A percentile compares a stretch with the other conserved stretches of the same genome.
Evolutionary conservation across 768 basidiomycete species (phyloP).

Genomic region (Lentinula guzmanii): DNA sequence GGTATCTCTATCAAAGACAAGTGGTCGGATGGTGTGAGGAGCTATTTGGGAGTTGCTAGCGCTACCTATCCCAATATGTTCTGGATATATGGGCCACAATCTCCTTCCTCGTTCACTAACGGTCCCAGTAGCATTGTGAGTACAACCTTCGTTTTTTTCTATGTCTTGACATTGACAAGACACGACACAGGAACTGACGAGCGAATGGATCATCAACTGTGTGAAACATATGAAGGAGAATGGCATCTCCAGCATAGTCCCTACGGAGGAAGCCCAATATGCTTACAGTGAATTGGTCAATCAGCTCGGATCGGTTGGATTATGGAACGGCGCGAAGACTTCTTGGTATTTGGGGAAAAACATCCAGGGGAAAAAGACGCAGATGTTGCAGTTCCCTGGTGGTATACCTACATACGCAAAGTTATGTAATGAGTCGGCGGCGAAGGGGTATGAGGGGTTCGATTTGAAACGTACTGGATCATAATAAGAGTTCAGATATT

Average conservation of each 20-base stretch:
- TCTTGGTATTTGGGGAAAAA: constrained; percentile 11
- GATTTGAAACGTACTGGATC: neutral
- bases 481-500: no score
- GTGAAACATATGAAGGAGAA: constrained; percentile 13
- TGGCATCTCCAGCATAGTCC: neutral
- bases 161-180: neutral
- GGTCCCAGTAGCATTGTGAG: constrained; percentile 12
- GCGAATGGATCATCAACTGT: constrained; percentile 18
- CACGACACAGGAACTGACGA: constrained; percentile 17
- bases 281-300: neutral
- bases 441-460: neutral
- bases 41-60: constrained; percentile 12
- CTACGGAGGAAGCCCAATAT: neutral
- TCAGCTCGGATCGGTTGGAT: neutral
- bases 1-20: constrained; percentile 3
- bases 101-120: constrained; percentile 10
- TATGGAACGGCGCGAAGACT: constrained; percentile 5
- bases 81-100: constrained; percentile 12
- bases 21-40: constrained; percentile 5
- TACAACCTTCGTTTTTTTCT: neutral
- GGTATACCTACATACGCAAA: neutral
- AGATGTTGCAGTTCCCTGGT: constrained; percentile 2
- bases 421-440: neutral
- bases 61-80: constrained; percentile 14
- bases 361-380: constrained; percentile 3